Evolutionary conservation across 2,329 filamentous ascomycete genomes (phyloP).

Genomic region (Bipolaris cookei): DNA sequence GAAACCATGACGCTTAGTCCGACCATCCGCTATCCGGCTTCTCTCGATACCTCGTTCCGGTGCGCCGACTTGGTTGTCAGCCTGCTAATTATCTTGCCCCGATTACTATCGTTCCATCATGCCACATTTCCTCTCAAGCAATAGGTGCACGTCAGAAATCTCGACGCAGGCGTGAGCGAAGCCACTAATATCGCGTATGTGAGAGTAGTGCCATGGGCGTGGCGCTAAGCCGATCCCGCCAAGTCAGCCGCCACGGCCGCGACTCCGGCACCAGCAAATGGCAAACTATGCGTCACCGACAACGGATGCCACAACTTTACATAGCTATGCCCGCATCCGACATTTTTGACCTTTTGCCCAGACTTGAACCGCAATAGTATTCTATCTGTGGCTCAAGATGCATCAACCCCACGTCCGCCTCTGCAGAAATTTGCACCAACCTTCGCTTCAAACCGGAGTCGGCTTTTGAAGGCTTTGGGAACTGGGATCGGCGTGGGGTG

Average conservation of each 20-base stretch:
- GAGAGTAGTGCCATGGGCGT: not conserved
- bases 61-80: slow-evolving; percentile 8
- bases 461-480: not conserved
- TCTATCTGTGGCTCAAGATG: not conserved
- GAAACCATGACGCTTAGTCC: not conserved
- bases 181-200: slow-evolving; percentile 17
- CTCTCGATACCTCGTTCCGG: slow-evolving; percentile 15
- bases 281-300: slow-evolving; percentile 9
- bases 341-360: slow-evolving; percentile 6
- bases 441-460: not conserved
- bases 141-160: slow-evolving; percentile 20
- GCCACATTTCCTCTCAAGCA: slow-evolving; percentile 12
- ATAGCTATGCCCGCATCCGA: slow-evolving; percentile 9
- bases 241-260: slow-evolving; percentile 13
- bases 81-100: not conserved
- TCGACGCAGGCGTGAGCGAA: slow-evolving; percentile 19
- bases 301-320: slow-evolving; percentile 10
- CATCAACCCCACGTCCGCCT: not conserved
- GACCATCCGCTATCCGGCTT: slow-evolving; percentile 9
- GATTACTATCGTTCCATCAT: slow-evolving; percentile 9
- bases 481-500: not conserved
- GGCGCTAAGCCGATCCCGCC: slow-evolving; percentile 20
- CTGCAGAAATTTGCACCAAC: not conserved
- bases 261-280: slow-evolving; percentile 16
- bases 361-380: not conserved